Evolutionary conservation across 805 yeast species (phyloP).

Genomic region (Wickerhamiella kurtzmanii): DNA sequence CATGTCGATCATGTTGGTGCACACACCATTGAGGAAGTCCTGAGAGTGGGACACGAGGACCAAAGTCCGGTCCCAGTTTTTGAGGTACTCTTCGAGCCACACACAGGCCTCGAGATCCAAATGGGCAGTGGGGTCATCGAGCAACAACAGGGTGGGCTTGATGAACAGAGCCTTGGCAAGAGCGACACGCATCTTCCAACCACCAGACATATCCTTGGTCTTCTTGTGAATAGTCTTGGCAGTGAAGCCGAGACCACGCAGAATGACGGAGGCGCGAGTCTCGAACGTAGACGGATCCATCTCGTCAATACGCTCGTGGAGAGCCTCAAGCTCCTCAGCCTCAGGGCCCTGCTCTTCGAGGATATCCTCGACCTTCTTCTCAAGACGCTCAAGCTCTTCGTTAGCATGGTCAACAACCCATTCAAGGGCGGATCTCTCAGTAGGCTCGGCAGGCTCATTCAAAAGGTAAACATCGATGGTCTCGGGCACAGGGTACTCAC

Average conservation of each 20-base stretch:
- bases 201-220: constrained; percentile 99
- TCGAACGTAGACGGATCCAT: constrained; percentile 96
- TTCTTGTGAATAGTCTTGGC: constrained; percentile 72
- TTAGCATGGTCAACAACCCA: constrained; percentile 97
- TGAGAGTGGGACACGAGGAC: constrained; percentile 95
- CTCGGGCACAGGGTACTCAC: constrained; percentile 92
- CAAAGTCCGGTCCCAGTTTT: constrained; percentile 84
- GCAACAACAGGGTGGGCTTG: constrained; percentile 83
- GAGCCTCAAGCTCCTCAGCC: constrained; percentile 65
- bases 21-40: constrained; percentile 98
- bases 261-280: constrained; percentile 86
- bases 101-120: constrained; percentile 99
- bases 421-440: constrained; percentile 83
- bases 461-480: constrained; percentile 80
- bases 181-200: constrained; percentile 99
- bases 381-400: constrained; percentile 76
- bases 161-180: constrained; percentile 95
- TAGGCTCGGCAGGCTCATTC: constrained; percentile 95
- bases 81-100: constrained; percentile 97
- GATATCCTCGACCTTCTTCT: constrained; percentile 78
- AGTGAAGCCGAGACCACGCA: constrained; percentile 96
- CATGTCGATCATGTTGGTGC: constrained; percentile 97
- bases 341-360: constrained; percentile 92
- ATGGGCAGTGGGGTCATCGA: constrained; percentile 99
- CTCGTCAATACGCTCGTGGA: constrained; percentile 89